Evolutionary conservation across 129 eudicot species (phyloP).

Genomic region (Flaveria ramosissima): DNA sequence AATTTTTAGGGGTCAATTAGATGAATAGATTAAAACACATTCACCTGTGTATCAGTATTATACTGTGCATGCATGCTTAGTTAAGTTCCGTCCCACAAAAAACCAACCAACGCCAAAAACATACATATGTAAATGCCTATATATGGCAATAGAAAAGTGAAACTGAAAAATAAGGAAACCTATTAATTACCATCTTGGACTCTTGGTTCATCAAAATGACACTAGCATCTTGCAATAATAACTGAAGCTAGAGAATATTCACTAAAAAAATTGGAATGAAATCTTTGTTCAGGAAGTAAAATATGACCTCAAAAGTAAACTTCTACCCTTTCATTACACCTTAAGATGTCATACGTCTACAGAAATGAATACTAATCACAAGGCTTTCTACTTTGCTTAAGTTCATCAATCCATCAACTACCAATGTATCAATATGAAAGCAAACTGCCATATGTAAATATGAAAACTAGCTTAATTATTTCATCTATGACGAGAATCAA

Average conservation of each 20-base stretch:
- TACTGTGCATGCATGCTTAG: not conserved
- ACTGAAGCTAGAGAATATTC: not conserved
- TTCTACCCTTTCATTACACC: not conserved
- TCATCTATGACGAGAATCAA: not conserved
- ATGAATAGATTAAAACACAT: not conserved
- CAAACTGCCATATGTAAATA: not conserved
- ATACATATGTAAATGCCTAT: not conserved
- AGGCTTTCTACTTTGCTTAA: not conserved
- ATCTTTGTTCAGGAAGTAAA: not conserved
- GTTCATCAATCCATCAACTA: not conserved
- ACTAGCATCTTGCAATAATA: not conserved
- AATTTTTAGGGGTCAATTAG: not conserved
- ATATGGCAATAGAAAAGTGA: not conserved
- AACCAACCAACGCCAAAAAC: not conserved
- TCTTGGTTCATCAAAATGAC: not conserved
- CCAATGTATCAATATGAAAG: not conserved
- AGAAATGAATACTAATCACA: not conserved
- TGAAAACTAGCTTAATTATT: not conserved
- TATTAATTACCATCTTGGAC: not conserved
- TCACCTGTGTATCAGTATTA: not conserved
- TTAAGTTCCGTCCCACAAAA: not conserved
- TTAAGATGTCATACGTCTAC: not conserved
- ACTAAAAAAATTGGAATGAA: not conserved
- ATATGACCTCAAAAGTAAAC: not conserved
- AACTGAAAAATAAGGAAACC: not conserved